A percentile compares a stretch with the other conserved stretches of the same genome.
Conservation (phyloP, 2,329 filamentous ascomycete genomes). For the Nectriaceae sp. region DNA sequence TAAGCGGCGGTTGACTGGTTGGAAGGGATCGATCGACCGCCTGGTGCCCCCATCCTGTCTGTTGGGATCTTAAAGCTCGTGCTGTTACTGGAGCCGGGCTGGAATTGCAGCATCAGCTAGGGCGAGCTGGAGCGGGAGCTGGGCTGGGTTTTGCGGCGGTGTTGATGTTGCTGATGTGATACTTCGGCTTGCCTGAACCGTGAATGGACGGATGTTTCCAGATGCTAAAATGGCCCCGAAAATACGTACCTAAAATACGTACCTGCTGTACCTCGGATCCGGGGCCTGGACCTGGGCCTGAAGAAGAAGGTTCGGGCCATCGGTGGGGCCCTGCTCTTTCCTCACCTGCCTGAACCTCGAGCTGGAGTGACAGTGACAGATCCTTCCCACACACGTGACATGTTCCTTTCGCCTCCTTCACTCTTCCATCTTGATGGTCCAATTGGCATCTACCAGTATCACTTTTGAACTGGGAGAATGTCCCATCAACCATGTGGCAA, state of each 20-base stretch:
- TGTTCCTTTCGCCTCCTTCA: neutral
- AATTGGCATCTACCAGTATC: neutral
- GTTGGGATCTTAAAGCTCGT: neutral
- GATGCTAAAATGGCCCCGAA: too few relatives aligned
- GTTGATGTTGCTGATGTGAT: neutral
- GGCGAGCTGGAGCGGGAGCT: neutral
- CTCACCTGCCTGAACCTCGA: neutral
- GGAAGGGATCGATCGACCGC: slow-evolving; percentile 28
- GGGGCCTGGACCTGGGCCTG: neutral
- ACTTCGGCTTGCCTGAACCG: neutral
- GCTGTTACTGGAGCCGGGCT: too few relatives aligned
- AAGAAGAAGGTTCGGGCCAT: slow-evolving; percentile 1
- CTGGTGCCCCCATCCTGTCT: slow-evolving; percentile 13
- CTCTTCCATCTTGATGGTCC: neutral
- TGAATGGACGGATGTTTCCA: neutral
- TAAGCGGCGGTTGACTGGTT: neutral
- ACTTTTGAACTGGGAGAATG: neutral
- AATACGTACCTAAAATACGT: too few relatives aligned
- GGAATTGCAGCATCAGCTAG: too few relatives aligned
- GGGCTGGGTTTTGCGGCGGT: slow-evolving; percentile 1
- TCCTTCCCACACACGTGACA: neutral
- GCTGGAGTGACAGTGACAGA: neutral
- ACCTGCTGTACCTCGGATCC: neutral
- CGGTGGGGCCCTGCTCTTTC: neutral
- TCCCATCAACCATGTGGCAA: neutral